Evolutionary conservation across 345 rosid species (phyloP).

Genomic region (Eucalyptus regnans): DNA sequence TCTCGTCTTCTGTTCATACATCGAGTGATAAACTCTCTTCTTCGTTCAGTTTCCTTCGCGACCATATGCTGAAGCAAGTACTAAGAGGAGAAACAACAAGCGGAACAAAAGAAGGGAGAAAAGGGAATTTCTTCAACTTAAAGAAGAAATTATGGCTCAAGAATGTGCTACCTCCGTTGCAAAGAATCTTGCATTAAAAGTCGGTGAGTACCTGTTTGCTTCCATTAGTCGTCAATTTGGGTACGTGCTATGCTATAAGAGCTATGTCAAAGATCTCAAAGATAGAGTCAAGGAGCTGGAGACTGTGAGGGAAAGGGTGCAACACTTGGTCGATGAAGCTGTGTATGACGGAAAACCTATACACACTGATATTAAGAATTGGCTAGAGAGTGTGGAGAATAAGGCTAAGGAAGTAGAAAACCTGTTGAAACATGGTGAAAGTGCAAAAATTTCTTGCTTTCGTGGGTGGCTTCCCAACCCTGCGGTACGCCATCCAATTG

Average conservation of each 20-base stretch:
- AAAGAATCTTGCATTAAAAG: accelerated
- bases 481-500: accelerated
- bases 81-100: not conserved
- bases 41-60: not conserved
- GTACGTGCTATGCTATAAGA: not conserved
- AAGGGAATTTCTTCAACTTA: too few species aligned
- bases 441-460: not conserved
- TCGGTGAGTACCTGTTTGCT: accelerated
- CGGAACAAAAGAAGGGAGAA: too few species aligned
- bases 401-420: accelerated
- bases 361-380: accelerated
- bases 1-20: not conserved
- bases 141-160: not conserved
- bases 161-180: accelerated
- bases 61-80: not conserved
- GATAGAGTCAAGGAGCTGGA: not conserved
- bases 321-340: accelerated
- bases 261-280: not conserved
- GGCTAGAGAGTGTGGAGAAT: accelerated
- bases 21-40: not conserved
- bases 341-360: accelerated
- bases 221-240: not conserved
- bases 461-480: not conserved
- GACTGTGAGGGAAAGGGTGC: not conserved
- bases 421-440: accelerated